Evolutionary conservation across 2,329 filamentous ascomycete genomes (phyloP).

Genomic region (Colletotrichum chlorophyti): DNA sequence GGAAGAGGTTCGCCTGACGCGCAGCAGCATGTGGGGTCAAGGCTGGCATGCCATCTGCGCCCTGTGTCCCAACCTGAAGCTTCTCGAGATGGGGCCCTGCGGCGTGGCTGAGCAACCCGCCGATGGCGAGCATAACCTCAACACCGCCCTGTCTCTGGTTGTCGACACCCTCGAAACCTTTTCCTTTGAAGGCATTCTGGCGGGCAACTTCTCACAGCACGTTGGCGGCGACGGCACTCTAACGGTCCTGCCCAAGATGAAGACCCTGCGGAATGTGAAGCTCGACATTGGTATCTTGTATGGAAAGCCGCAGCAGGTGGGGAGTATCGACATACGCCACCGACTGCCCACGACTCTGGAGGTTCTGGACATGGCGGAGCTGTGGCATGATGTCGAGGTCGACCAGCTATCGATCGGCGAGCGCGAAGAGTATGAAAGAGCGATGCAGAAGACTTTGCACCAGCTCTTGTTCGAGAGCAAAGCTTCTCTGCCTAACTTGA

Average conservation of each 20-base stretch:
- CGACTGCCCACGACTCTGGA: constrained; percentile 1
- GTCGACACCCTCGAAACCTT: constrained; percentile 23
- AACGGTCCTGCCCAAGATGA: constrained; percentile 19
- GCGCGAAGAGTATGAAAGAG: constrained; percentile 34
- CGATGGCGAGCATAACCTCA: constrained; percentile 27
- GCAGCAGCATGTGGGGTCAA: constrained; percentile 27
- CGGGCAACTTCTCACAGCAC: constrained; percentile 22
- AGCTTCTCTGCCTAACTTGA: constrained; percentile 7
- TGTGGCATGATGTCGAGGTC: constrained; percentile 24
- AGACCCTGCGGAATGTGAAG: constrained; percentile 19
- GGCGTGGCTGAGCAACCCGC: constrained; percentile 21
- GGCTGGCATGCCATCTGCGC: constrained; percentile 28
- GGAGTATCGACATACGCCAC: background rate
- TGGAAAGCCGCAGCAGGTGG: constrained; percentile 7
- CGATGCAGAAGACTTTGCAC: constrained; percentile 39
- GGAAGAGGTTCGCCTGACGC: constrained; percentile 23
- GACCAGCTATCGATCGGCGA: constrained; percentile 6
- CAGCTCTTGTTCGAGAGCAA: constrained; percentile 37
- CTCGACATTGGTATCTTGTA: constrained; percentile 21
- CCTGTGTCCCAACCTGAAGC: constrained; percentile 23
- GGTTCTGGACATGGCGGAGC: constrained; percentile 19
- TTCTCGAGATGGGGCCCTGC: constrained; percentile 25
- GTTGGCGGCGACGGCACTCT: constrained; percentile 23
- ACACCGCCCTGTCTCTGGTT: constrained; percentile 18
- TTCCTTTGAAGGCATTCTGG: constrained; percentile 21